These are phyloP conservation scores for Fusarium sacchari DNA, from an alignment of 2,329 filamentous ascomycete genomes.

Conservation along the genomic window DNA sequence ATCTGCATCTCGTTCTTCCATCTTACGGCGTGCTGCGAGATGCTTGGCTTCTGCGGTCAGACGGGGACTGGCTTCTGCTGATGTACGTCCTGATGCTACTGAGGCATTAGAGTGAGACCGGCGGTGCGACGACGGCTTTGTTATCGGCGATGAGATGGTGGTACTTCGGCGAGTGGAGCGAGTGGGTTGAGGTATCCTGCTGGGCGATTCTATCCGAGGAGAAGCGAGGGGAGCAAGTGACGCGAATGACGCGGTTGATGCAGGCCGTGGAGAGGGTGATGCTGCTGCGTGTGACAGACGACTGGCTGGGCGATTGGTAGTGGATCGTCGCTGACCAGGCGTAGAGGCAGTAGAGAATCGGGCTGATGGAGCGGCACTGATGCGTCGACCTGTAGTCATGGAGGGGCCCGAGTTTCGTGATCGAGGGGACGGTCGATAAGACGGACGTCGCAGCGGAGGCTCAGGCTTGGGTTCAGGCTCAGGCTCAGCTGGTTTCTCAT, in stretches of 20 bases:
- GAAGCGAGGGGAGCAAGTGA: slow-evolving; percentile 49
- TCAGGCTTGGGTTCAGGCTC: slow-evolving; percentile 32
- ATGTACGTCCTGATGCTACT: slow-evolving; percentile 49
- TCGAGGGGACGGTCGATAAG: slow-evolving; percentile 41
- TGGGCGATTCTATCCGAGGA: slow-evolving; percentile 51
- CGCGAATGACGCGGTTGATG: slow-evolving; percentile 49
- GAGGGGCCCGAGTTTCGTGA: slow-evolving; percentile 49
- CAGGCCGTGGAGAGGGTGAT: slow-evolving; percentile 34
- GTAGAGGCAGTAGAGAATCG: slow-evolving; percentile 47
- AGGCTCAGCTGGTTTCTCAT: slow-evolving; percentile 43
- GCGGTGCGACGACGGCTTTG: slow-evolving; percentile 46
- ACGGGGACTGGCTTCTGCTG: slow-evolving; percentile 56
- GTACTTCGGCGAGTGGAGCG: slow-evolving; percentile 23
- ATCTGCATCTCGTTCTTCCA: slow-evolving; percentile 82
- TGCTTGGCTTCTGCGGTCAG: slow-evolving; percentile 75
- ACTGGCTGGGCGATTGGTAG: slow-evolving; percentile 49
- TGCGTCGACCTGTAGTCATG: slow-evolving; percentile 54
- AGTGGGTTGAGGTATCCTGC: slow-evolving; percentile 53
- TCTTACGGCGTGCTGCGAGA: slow-evolving; percentile 75
- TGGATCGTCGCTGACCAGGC: slow-evolving; percentile 35
- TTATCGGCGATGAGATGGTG: slow-evolving; percentile 32
- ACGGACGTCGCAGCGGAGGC: slow-evolving; percentile 41
- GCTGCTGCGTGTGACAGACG: slow-evolving; percentile 54
- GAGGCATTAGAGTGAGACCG: slow-evolving; percentile 59
- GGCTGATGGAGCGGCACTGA: slow-evolving; percentile 51